These are phyloP conservation scores for Hemisphaericaspora xylofermentans DNA, from an alignment of 1,139 yeast species.

Conservation along the genomic window DNA sequence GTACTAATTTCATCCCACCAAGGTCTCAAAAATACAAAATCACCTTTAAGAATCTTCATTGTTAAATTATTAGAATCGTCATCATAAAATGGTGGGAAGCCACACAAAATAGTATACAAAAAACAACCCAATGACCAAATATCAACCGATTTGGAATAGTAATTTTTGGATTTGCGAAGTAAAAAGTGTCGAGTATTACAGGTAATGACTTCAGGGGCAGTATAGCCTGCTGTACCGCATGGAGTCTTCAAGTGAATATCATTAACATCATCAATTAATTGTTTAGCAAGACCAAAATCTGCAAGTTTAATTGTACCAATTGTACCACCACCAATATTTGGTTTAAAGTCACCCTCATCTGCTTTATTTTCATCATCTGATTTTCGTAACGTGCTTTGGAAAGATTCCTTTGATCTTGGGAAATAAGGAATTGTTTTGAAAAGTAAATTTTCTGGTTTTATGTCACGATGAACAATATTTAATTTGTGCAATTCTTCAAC, in stretches of 20 bases:
- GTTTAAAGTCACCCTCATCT: constrained; percentile 83
- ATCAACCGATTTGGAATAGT: constrained; percentile 87
- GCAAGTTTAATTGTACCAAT: constrained; percentile 85
- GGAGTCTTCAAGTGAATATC: constrained; percentile 54
- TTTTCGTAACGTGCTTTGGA: constrained; percentile 47
- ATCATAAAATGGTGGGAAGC: constrained; percentile 95
- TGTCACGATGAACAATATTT: constrained; percentile 92
- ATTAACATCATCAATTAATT: constrained; percentile 34
- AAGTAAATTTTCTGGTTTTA: constrained; percentile 89
- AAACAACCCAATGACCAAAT: constrained; percentile 98
- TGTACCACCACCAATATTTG: constrained; percentile 86
- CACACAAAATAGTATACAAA: constrained; percentile 83
- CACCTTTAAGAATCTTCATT: constrained; percentile 78
- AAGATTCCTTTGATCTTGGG: constrained; percentile 47
- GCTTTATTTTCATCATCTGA: constrained; percentile 76
- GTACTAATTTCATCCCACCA: constrained; percentile 96
- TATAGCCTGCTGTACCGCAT: constrained; percentile 64
- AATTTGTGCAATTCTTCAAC: constrained; percentile 77
- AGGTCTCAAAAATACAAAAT: constrained; percentile 78
- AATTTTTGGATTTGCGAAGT: constrained; percentile 54
- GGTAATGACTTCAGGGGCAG: constrained; percentile 90
- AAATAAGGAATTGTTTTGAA: constrained; percentile 49
- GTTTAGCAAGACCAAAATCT: constrained; percentile 90
- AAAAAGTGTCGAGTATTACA: constrained; percentile 28
- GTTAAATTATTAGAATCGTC: constrained; percentile 81